phyloP scores from a whole-genome alignment of 192 early-diverging fungal genomes.

The Backusella circina region DNA sequence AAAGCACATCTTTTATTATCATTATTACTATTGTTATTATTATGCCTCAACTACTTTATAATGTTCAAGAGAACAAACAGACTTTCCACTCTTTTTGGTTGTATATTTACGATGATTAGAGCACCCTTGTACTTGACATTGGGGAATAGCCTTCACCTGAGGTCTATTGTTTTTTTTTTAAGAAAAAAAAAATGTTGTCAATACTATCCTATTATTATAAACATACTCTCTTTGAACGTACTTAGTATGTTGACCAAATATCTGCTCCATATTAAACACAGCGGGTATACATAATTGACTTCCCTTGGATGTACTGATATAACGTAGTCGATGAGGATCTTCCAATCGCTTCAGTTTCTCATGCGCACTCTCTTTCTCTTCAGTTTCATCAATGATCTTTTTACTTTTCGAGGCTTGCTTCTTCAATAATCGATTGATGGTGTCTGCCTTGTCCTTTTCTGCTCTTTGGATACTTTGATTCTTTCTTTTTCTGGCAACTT shows the following conservation, averaged over 20 bases:
- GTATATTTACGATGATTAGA: constrained; percentile 17
- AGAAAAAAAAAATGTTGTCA: neutral
- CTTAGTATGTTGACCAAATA: constrained; percentile 6
- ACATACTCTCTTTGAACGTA: neutral
- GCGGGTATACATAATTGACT: constrained; percentile 13
- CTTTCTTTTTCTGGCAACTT: constrained; percentile 72
- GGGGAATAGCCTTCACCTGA: neutral
- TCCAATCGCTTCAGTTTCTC: neutral
- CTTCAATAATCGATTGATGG: constrained; percentile 77
- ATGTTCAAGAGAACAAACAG: constrained; percentile 26
- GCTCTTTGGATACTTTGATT: constrained; percentile 75
- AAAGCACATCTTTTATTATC: neutral
- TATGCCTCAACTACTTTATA: constrained; percentile 16
- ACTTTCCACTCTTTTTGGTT: constrained; percentile 17
- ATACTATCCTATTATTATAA: neutral
- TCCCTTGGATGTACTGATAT: neutral
- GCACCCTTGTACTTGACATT: constrained; percentile 23
- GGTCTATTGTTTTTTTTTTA: no score
- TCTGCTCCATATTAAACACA: constrained; percentile 9
- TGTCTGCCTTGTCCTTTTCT: constrained; percentile 74
- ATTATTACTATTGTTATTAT: neutral
- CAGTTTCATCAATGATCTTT: constrained; percentile 42
- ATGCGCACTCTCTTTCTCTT: constrained; percentile 9
- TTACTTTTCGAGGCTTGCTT: constrained; percentile 74
- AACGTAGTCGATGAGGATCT: constrained; percentile 17